Evolutionary conservation across 768 basidiomycete genomes (phyloP).

Genomic region (Leccinum subgranulosum): DNA sequence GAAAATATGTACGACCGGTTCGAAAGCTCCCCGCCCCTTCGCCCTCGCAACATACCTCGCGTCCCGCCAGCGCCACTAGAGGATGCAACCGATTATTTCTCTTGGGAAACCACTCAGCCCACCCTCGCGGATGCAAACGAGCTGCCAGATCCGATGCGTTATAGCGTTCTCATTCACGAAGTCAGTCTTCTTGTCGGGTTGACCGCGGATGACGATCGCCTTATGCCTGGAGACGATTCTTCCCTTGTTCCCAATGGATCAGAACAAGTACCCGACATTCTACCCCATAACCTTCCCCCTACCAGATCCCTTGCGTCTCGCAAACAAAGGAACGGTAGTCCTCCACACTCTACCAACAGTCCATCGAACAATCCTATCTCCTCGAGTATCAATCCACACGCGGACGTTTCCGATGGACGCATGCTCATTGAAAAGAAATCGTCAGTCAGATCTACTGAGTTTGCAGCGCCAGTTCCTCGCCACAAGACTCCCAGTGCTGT

Average conservation of each 20-base stretch:
- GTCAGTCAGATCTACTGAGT: neutral
- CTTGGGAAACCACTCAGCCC: constrained; percentile 14
- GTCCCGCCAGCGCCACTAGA: neutral
- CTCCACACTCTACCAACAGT: neutral
- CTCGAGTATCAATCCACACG: neutral
- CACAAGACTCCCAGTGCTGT: constrained; percentile 1
- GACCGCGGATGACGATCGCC: constrained; percentile 17
- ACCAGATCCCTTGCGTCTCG: constrained; percentile 18
- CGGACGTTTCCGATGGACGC: neutral
- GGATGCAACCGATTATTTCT: constrained; percentile 7
- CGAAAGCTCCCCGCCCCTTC: constrained; percentile 10
- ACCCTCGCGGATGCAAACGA: neutral
- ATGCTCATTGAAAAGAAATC: neutral
- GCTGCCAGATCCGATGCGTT: constrained; percentile 16
- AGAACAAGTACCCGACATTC: constrained; percentile 7
- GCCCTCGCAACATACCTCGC: neutral
- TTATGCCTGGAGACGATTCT: neutral
- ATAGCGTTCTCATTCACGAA: constrained; percentile 30
- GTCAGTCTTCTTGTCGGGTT: constrained; percentile 32
- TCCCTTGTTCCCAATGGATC: neutral
- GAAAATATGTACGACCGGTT: constrained; percentile 3
- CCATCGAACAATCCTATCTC: neutral
- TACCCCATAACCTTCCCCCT: constrained; percentile 17
- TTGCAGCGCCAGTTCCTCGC: constrained; percentile 7
- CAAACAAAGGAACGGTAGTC: constrained; percentile 2